A percentile compares a stretch with the other conserved stretches of the same genome.
Conservation (phyloP, 139 green algal species). For the Picochlorum costavermella region DNA sequence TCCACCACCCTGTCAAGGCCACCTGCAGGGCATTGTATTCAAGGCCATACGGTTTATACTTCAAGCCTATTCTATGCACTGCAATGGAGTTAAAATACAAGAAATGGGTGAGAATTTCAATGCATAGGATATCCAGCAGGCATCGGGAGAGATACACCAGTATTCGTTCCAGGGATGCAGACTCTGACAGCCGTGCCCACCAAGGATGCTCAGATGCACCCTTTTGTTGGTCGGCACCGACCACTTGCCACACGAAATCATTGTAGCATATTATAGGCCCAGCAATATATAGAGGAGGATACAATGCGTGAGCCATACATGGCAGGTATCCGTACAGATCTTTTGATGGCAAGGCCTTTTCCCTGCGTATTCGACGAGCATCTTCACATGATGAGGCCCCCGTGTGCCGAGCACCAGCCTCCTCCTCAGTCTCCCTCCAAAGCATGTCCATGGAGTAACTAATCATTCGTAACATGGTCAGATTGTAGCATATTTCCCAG, state of each 20-base stretch:
- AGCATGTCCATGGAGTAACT: constrained; percentile 73
- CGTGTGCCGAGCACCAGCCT: neutral
- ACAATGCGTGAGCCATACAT: constrained; percentile 69
- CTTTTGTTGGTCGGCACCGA: constrained; percentile 12
- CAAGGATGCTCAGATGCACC: neutral
- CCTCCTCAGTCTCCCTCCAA: constrained; percentile 36
- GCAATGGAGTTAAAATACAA: constrained; percentile 77
- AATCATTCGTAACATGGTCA: constrained; percentile 72
- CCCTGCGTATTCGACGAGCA: neutral
- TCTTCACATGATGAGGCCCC: neutral
- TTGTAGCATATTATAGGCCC: constrained; percentile 82
- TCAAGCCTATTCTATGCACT: constrained; percentile 22
- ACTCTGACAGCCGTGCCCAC: no score
- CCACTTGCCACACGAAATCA: constrained; percentile 66
- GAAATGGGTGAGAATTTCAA: constrained; percentile 75
- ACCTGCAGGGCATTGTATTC: constrained; percentile 8
- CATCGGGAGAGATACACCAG: constrained; percentile 45
- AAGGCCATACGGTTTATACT: constrained; percentile 21
- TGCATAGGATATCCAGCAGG: constrained; percentile 28
- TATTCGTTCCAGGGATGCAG: neutral
- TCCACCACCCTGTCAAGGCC: constrained; percentile 60
- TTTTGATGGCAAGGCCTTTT: constrained; percentile 6
- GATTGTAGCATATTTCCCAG: constrained; percentile 89
- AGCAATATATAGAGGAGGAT: constrained; percentile 88
- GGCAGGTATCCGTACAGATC: constrained; percentile 29